Conservation (phyloP, 2,329 filamentous ascomycete genomes). For the Passalora sequoiae region DNA sequence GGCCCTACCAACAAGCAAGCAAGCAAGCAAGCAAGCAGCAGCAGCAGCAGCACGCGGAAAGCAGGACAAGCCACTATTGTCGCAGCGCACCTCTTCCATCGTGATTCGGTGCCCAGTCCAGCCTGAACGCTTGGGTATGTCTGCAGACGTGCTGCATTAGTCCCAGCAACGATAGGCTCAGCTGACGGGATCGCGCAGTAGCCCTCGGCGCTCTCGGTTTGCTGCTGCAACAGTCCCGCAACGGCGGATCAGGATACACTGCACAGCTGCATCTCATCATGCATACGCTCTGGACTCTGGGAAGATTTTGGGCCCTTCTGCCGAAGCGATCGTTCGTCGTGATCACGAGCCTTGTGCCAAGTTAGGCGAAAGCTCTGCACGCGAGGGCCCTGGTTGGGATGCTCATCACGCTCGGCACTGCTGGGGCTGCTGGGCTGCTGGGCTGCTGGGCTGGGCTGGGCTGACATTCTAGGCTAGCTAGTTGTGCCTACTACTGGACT, state of each 20-base stretch:
- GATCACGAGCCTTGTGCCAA: neutral
- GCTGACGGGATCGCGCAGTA: conserved; percentile 3
- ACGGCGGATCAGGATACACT: too few relatives aligned
- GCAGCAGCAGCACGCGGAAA: conserved; percentile 4
- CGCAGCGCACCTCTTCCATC: conserved; percentile 9
- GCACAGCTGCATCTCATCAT: neutral
- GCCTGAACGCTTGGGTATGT: conserved; percentile 17
- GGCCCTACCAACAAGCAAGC: conserved; percentile 7
- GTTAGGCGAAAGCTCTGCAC: too few relatives aligned
- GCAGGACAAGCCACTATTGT: neutral
- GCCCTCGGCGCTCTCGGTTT: conserved; percentile 1
- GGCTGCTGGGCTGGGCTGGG: too few relatives aligned
- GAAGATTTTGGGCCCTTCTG: conserved; percentile 2
- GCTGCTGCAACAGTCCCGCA: neutral
- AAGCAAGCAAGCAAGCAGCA: too few relatives aligned
- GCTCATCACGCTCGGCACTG: too few relatives aligned
- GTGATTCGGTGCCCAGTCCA: conserved; percentile 21
- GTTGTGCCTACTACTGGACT: too few relatives aligned
- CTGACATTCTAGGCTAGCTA: too few relatives aligned
- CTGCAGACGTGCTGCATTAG: conserved; percentile 15
- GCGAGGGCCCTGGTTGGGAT: too few relatives aligned
- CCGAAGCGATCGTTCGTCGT: conserved; percentile 5
- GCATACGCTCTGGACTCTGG: neutral
- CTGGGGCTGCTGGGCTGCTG: too few relatives aligned
- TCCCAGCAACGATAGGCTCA: conserved; percentile 8